phyloP scores from a whole-genome alignment of 805 yeast genomes.

The Blastobotrys robertii region DNA sequence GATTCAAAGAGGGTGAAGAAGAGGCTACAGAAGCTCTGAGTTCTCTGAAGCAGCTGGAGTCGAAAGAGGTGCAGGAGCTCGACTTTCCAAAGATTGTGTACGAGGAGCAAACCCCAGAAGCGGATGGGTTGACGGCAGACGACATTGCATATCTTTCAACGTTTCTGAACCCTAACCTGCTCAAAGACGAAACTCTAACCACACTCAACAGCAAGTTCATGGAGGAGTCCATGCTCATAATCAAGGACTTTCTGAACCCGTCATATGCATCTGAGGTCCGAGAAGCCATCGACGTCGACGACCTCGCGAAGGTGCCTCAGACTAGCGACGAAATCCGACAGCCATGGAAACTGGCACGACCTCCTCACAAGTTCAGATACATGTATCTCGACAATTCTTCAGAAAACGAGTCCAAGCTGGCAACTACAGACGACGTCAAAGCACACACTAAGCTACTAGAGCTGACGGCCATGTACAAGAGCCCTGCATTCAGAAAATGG shows the following conservation, averaged over 20 bases:
- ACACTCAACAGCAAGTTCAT: constrained; percentile 43
- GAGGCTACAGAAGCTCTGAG: constrained; percentile 64
- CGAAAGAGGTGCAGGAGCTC: constrained; percentile 63
- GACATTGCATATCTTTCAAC: constrained; percentile 44
- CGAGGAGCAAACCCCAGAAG: constrained; percentile 4
- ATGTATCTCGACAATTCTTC: constrained; percentile 67
- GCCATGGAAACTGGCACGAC: constrained; percentile 89
- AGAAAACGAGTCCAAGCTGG: constrained; percentile 16
- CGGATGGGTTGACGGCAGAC: constrained; percentile 22
- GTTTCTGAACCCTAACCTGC: constrained; percentile 48
- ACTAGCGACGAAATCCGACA: constrained; percentile 41
- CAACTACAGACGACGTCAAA: constrained; percentile 5
- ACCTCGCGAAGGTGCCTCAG: constrained; percentile 45
- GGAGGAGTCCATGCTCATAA: constrained; percentile 60
- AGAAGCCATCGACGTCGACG: constrained; percentile 42
- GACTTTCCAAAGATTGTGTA: constrained; percentile 58
- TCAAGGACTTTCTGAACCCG: constrained; percentile 51
- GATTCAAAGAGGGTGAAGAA: constrained; percentile 74
- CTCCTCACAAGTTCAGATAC: constrained; percentile 88
- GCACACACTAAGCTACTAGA: constrained; percentile 34
- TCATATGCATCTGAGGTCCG: constrained; percentile 42
- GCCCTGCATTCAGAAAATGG: constrained; percentile 62
- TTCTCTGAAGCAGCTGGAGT: constrained; percentile 70
- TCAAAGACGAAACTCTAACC: constrained; percentile 32
- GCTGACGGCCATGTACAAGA: constrained; percentile 48